These are phyloP conservation scores for Globisporangium canariense DNA, from an alignment of 352 stramenopile genomes.

Conservation along the genomic window DNA sequence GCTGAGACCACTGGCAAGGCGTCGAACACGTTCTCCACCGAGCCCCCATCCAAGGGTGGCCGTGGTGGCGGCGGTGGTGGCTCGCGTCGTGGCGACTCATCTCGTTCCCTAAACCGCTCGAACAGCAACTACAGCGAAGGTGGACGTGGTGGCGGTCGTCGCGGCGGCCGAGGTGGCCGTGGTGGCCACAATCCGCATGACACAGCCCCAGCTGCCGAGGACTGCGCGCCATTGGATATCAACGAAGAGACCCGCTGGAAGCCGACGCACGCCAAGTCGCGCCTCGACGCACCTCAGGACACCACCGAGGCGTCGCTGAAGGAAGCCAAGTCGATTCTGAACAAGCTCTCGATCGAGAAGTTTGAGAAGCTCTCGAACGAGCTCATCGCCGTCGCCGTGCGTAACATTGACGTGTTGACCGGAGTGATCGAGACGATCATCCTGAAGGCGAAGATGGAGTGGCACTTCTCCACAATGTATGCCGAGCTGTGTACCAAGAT, in stretches of 20 bases:
- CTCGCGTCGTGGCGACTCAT: slow-evolving; percentile 40
- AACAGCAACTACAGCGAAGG: slow-evolving; percentile 41
- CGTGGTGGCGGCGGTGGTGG: slow-evolving; percentile 19
- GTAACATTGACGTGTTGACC: slow-evolving; percentile 71
- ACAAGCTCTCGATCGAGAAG: slow-evolving; percentile 97
- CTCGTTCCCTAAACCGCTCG: slow-evolving; percentile 38
- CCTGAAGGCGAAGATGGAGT: slow-evolving; percentile 94
- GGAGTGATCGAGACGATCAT: slow-evolving; percentile 93
- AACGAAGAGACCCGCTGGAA: slow-evolving; percentile 87
- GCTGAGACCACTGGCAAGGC: slow-evolving; percentile 52
- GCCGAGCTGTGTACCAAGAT: slow-evolving; percentile 93
- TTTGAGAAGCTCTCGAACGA: slow-evolving; percentile 94
- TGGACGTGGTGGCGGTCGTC: slow-evolving; percentile 37
- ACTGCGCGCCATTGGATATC: slow-evolving; percentile 65
- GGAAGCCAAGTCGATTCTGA: slow-evolving; percentile 91
- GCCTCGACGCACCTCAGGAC: slow-evolving; percentile 40
- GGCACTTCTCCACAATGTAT: slow-evolving; percentile 97
- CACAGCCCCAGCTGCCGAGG: slow-evolving; percentile 51
- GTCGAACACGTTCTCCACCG: slow-evolving; percentile 18
- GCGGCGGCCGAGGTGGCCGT: slow-evolving; percentile 40
- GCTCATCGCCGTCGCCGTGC: slow-evolving; percentile 90
- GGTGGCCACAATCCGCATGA: slow-evolving; percentile 38
- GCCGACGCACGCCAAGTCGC: slow-evolving; percentile 59
- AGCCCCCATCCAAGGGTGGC: slow-evolving; percentile 5
- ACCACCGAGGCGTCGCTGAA: slow-evolving; percentile 75